Conservation (phyloP, 2,329 filamentous ascomycete genomes). For the Emergomyces pasteurianus region DNA sequence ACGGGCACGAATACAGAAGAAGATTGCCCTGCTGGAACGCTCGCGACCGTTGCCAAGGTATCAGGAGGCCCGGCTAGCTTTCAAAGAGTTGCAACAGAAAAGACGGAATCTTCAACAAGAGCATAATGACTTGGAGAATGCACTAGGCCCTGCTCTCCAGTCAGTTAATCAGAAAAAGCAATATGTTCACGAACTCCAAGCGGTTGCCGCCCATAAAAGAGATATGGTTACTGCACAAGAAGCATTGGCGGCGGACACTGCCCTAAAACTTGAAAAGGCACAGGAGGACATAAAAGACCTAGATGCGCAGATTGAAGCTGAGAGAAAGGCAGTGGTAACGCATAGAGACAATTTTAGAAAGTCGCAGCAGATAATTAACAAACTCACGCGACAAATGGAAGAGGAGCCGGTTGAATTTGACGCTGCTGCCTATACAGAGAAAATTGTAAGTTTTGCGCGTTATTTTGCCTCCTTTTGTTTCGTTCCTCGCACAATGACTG, state of each 20-base stretch:
- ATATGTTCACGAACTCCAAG: slow-evolving; percentile 48
- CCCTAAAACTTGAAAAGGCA: slow-evolving; percentile 30
- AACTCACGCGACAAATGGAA: slow-evolving; percentile 51
- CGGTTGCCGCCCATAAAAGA: slow-evolving; percentile 45
- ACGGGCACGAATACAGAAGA: slow-evolving; percentile 54
- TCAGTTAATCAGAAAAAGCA: slow-evolving; percentile 57
- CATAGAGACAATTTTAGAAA: slow-evolving; percentile 42
- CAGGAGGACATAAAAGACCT: slow-evolving; percentile 27
- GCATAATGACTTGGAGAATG: slow-evolving; percentile 47
- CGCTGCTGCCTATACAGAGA: slow-evolving; percentile 55
- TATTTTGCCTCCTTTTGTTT: background rate
- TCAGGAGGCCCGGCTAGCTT: slow-evolving; percentile 39
- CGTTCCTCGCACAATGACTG: slow-evolving; percentile 14
- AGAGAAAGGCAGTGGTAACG: slow-evolving; percentile 37
- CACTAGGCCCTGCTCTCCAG: slow-evolving; percentile 55
- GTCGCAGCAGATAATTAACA: slow-evolving; percentile 47
- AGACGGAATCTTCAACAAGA: slow-evolving; percentile 46
- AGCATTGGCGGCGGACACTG: slow-evolving; percentile 28
- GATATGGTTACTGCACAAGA: slow-evolving; percentile 45
- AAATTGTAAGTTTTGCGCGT: slow-evolving; percentile 45
- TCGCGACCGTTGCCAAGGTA: slow-evolving; percentile 57
- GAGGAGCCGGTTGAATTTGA: slow-evolving; percentile 57
- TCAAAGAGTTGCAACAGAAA: slow-evolving; percentile 42
- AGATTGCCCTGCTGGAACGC: slow-evolving; percentile 52
- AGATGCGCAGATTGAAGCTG: slow-evolving; percentile 35